Evolutionary conservation across 371 early-diverging fungal genomes (phyloP), one percentile per base, ranked within the genome.

Genomic region (Mortierella sp.): DNA sequence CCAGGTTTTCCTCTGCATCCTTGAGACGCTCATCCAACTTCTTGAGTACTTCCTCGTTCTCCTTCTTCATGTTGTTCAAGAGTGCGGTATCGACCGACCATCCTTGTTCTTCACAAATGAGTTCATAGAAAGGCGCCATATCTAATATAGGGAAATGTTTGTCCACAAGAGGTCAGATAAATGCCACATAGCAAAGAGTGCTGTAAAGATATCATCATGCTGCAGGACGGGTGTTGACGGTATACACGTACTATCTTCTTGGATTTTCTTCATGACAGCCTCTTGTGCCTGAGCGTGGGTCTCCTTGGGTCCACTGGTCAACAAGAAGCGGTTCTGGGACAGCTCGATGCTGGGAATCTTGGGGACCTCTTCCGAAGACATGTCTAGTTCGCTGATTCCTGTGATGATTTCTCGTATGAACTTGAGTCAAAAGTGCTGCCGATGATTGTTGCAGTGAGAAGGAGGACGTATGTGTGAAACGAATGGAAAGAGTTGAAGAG

Each of bases 1-100:
- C 99, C 67, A 93, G 81, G 69, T 95, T 96, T 65, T 92, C 87
- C 78, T 93, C 90, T 12, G 97, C 98, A 72, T 96, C 96, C 55
- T 86, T 87, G 19, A 95, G 83, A 64, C 92, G 91, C 39, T 88
- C 94, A 42, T 97, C 96, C 50, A 97, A 86, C 44, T 81, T 79
- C 56, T 89, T 87, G 39, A 96, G 81, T 51, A 89, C 86, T 53
- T 87, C 92, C 27, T 85, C 87, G 80, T 97, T 97, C 28, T 82
- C 90, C 24, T 79, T 72, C 42, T 84, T 80, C 86, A 94, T 89
- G 24, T 78, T 52, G 24, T 72, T 68, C 59, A 87, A 64, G 32
- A 90, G 72, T 17, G 71, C 60, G 41, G 80, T 75, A 70, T 92
- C 91, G 19, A 87, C 78, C 24, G 88, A 70, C 42, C 86, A 72